Base-by-base conservation (phyloP, 345 rosid species). In the Trapa bicornis region DNA sequence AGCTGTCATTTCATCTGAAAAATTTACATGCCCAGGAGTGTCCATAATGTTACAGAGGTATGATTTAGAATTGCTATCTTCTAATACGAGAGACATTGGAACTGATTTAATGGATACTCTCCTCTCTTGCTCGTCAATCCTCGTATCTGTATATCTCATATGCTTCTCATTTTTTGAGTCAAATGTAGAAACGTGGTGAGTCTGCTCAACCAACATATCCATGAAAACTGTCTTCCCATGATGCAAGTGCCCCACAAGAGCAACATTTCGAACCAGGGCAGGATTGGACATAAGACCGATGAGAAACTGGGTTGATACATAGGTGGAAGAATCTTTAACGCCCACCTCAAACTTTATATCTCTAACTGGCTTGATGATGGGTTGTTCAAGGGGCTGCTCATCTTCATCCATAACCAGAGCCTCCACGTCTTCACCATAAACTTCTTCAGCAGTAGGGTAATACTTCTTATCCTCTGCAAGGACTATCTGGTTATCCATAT, bases 181-280 rank as follows among this genome's bases (percentile, higher is more conserved):
- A 66, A 94, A 94, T 0, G 99, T 91, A 6, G 89, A 79, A 82
- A 87, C 85, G 74, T 83, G 99, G 68, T 89, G 99, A 0, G 97
- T 94, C 70, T 91, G 99, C 81, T 94, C 99, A 71, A 94, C 94
- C 87, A 94, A 74, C 99, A 94, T 91, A 72, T 94, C 97, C 96
- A 94, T 89, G 76, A 94, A 91, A 45, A 89, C 78, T 1, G 96
- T 94, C 79, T 94, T 94, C 57, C 97, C 99, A 57, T 94, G 97
- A 48, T 94, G 99, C 68, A 94, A 37, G 42, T 94, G 96, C 37
- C 99, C 99, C 65, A 94, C 96, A 37, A 94, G 97, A 35, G 99
- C 96, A 71, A 91, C 99, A 75, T 89, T 94, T 60, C 99, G 87
- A 65, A 94, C 89, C 72, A 91, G 79, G 10, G 85, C 52, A 0